phyloP scores from a whole-genome alignment of 1,139 yeast genomes.

The Taphrina confusa region DNA sequence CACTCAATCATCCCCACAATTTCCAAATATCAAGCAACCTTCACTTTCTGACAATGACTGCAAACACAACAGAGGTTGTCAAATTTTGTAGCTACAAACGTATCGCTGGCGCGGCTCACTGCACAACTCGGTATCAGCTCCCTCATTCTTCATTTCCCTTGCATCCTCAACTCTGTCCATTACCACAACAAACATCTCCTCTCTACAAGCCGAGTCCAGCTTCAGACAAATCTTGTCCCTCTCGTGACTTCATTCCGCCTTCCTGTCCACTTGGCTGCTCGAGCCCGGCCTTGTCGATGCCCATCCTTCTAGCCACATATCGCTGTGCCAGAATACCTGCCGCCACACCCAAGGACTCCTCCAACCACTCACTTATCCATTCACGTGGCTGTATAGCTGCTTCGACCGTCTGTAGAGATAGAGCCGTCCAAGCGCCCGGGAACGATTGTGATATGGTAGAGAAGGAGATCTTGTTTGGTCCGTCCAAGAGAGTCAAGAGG shows the following conservation, averaged over 20 bases:
- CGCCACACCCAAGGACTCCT: constrained; percentile 73
- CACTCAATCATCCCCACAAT: neutral
- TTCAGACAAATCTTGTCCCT: constrained; percentile 20
- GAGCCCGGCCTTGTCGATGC: constrained; percentile 45
- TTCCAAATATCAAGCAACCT: too few relatives aligned
- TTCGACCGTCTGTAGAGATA: constrained; percentile 57
- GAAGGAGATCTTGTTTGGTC: constrained; percentile 71
- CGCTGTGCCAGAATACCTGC: constrained; percentile 87
- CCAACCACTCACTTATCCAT: constrained; percentile 95
- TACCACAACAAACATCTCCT: too few relatives aligned
- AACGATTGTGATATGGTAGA: constrained; percentile 82
- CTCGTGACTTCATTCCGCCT: constrained; percentile 14
- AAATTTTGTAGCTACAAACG: too few relatives aligned
- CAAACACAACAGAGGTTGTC: too few relatives aligned
- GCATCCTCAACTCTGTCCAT: too few relatives aligned
- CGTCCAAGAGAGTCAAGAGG: constrained; percentile 72
- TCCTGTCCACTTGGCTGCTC: neutral
- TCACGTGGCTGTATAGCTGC: constrained; percentile 65
- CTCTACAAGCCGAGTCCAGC: constrained; percentile 12
- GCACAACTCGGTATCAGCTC: too few relatives aligned
- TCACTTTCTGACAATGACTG: too few relatives aligned
- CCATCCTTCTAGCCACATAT: constrained; percentile 91
- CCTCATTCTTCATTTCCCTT: too few relatives aligned
- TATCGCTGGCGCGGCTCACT: too few relatives aligned
- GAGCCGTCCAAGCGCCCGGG: constrained; percentile 84